phyloP scores from a whole-genome alignment of 2,329 filamentous ascomycete species.

The Simplicillium aogashimaense region DNA sequence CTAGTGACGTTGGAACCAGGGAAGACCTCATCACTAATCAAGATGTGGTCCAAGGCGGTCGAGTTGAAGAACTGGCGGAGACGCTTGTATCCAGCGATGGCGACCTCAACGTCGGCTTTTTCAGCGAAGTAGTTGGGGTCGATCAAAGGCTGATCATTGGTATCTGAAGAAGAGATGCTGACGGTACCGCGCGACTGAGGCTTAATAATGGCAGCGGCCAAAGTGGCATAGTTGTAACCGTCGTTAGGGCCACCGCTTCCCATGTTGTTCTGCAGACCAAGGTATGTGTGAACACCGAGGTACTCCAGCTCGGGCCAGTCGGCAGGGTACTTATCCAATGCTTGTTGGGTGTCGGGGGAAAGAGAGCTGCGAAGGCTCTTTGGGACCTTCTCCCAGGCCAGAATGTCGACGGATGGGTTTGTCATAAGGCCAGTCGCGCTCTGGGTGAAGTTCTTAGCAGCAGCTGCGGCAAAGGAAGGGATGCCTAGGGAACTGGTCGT shows the following conservation, averaged over 20 bases:
- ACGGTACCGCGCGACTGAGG: slow-evolving; percentile 28
- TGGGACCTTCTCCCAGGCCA: slow-evolving; percentile 4
- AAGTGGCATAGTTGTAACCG: slow-evolving; percentile 9
- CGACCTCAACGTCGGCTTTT: slow-evolving; percentile 30
- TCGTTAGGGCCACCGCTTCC: not conserved
- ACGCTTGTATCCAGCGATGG: slow-evolving; percentile 29
- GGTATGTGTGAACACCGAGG: slow-evolving; percentile 2
- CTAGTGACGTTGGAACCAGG: not conserved
- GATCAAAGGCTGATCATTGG: slow-evolving; percentile 25
- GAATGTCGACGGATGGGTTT: slow-evolving; percentile 2
- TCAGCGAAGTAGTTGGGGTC: slow-evolving; percentile 32
- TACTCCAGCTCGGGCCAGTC: slow-evolving; percentile 7
- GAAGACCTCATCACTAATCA: slow-evolving; percentile 6
- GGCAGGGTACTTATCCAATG: slow-evolving; percentile 1
- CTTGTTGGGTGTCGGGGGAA: not conserved
- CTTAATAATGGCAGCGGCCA: slow-evolving; percentile 20
- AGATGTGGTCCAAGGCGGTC: slow-evolving; percentile 5
- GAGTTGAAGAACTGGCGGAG: slow-evolving; percentile 22
- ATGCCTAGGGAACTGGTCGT: not conserved
- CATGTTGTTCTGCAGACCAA: slow-evolving; percentile 12
- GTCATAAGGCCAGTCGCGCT: slow-evolving; percentile 2
- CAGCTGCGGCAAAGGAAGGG: not conserved
- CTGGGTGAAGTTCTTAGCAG: not conserved
- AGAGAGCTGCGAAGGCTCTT: not conserved
- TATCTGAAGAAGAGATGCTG: slow-evolving; percentile 21